Conservation (phyloP, 257 asterid species). For the Solanum dulcamara region DNA sequence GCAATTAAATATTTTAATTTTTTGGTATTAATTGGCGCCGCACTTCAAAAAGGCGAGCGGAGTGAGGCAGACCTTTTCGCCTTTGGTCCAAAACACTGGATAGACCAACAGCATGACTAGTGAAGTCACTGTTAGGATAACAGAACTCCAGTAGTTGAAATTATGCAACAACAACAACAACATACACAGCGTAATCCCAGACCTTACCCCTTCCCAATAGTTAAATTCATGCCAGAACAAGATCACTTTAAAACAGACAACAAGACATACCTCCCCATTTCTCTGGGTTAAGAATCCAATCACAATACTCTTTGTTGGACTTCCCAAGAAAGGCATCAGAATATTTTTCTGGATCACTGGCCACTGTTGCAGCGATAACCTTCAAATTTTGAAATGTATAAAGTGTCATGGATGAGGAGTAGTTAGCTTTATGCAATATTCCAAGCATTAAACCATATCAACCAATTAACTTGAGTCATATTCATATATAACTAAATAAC, state of each 20-base stretch:
- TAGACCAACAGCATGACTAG: background rate
- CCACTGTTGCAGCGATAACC: slow-evolving; percentile 93
- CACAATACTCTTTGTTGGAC: slow-evolving; percentile 72
- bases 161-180: background rate
- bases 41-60: no score
- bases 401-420: background rate
- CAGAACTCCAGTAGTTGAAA: background rate
- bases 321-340: slow-evolving; percentile 84
- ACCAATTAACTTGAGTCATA: background rate
- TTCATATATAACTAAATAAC: background rate
- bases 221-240: background rate
- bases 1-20: no score
- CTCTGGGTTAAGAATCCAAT: slow-evolving; percentile 89
- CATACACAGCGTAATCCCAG: background rate
- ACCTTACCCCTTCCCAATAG: background rate
- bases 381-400: slow-evolving; percentile 12
- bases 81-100: no score
- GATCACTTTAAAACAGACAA: background rate
- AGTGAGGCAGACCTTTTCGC: no score
- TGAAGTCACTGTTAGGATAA: background rate
- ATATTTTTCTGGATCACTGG: slow-evolving; percentile 69
- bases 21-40: no score
- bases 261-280: slow-evolving; percentile 88
- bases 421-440: background rate
- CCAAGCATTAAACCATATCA: background rate